Base-by-base conservation (phyloP, 108 stramenopile genomes). In the Bacterosira constricta region DNA sequence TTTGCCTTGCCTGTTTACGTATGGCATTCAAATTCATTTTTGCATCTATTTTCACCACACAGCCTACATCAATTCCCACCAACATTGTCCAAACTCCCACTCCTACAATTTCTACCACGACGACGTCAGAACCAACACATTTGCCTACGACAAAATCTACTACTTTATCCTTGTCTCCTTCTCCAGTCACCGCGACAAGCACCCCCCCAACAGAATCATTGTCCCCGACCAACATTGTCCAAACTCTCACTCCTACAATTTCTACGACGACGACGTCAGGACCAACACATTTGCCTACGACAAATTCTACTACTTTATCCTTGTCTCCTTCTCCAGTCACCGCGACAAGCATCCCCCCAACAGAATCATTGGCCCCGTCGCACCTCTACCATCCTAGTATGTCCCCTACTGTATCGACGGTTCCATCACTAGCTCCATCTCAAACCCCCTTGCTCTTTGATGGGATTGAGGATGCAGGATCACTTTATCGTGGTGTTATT, bases 381-480 rank as follows among this genome's bases (percentile, higher is more conserved):
- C n/a, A n/a, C n/a, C n/a, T 34, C 30, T 31, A 30, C 32, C 53
- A 26, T 1, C 5, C 53, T 0, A 34, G 1, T 12, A 54, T 17
- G 23, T 25, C 47, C 47, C 11, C 53, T 17, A 29, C 26, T 29
- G 29, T 31, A 15, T 29, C 53, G 53, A 34, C 53, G 32, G 7
- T 54, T 13, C 53, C 53, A 54, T 54, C 53, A 31, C 29, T 17
- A 31, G 11, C 53, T 54, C 53, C 53, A 34, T 9, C 53, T n/a
- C 2, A 34, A 5, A 54, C 29, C 29, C 53, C 53, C 15, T 32
- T 54, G 53, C 29, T 54, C 7, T 54, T 54, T 54, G 53, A 54
- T 34, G 53, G 53, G 31, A 54, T 54, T 30, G 53, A 54, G 32
- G 32, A 54, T 34, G 53, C 53, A 13, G 53, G 0, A 21, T 54